A percentile compares a stretch with the other conserved stretches of the same genome.
Conservation (phyloP, 345 rosid species). For the Hibiscus trionum region DNA sequence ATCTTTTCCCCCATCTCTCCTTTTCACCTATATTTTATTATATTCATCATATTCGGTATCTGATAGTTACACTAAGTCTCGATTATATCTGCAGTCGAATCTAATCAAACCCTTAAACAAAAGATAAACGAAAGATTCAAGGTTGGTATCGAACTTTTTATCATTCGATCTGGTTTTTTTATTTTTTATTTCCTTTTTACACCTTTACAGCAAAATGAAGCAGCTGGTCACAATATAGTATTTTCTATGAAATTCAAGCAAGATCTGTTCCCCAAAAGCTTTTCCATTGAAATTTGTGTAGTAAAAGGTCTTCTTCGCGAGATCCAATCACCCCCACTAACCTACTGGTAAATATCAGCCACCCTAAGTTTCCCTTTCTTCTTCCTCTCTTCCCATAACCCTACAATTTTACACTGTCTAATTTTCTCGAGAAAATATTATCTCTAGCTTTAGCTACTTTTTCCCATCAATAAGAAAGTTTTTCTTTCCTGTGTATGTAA, state of each 20-base stretch:
- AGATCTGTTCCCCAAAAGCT: slow-evolving; percentile 31
- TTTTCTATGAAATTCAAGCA: slow-evolving; percentile 36
- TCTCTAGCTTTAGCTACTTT: neutral
- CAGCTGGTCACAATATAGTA: slow-evolving; percentile 2
- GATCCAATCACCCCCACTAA: slow-evolving; percentile 49
- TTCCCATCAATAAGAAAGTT: neutral
- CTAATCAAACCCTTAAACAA: too few species aligned
- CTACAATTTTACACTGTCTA: too few species aligned
- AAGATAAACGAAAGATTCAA: too few species aligned
- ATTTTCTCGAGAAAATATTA: neutral
- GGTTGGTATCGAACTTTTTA: too few species aligned
- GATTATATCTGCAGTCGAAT: neutral
- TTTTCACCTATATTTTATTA: slow-evolving; percentile 12
- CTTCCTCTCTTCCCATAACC: too few species aligned
- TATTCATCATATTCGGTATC: too few species aligned
- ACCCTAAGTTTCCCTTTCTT: neutral
- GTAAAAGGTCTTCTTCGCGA: slow-evolving; percentile 37
- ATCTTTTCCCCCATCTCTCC: slow-evolving; percentile 4
- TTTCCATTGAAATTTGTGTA: slow-evolving; percentile 44
- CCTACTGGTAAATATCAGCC: neutral
- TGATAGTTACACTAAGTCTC: too few species aligned
- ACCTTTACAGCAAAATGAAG: slow-evolving; percentile 22
- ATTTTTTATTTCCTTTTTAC: slow-evolving; percentile 5
- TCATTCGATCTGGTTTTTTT: too few species aligned
- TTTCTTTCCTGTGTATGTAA: neutral